Percentiles rank a stretch among this genome's conserved stretches.
Evolutionary conservation across 2,329 filamentous ascomycete genomes (phyloP).

Genomic region (Thermothelomyces thermophilus): DNA sequence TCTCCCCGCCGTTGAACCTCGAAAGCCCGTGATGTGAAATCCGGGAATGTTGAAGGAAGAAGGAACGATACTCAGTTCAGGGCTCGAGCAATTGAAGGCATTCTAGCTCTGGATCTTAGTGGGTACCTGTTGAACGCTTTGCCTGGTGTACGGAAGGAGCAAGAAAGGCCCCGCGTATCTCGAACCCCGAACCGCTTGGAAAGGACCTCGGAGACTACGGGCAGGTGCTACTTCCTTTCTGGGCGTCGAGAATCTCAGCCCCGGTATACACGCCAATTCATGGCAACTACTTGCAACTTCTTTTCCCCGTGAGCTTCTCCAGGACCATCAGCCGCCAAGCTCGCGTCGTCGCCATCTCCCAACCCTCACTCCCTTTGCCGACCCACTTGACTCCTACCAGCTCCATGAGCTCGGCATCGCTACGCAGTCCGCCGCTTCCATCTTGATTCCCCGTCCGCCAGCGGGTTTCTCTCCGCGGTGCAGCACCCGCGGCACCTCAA

Average conservation of each 20-base stretch:
- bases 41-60: background rate
- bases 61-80: background rate
- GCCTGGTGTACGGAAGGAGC: background rate
- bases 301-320: no score
- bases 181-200: background rate
- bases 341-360: no score
- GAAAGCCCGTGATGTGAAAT: no score
- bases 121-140: no score
- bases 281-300: no score
- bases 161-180: background rate
- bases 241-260: background rate
- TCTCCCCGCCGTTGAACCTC: no score
- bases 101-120: background rate
- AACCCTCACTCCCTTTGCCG: no score
- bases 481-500: background rate
- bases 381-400: no score
- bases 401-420: slow-evolving; percentile 26
- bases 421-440: background rate
- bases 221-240: background rate
- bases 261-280: no score
- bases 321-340: no score
- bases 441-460: slow-evolving; percentile 17
- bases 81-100: background rate
- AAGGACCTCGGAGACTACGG: background rate
- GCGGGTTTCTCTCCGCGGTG: slow-evolving; percentile 7